Percentiles rank a stretch among this genome's conserved stretches.
Evolutionary conservation across 2,329 filamentous ascomycete species (phyloP).

Genomic region (Trichoderma hamatum): DNA sequence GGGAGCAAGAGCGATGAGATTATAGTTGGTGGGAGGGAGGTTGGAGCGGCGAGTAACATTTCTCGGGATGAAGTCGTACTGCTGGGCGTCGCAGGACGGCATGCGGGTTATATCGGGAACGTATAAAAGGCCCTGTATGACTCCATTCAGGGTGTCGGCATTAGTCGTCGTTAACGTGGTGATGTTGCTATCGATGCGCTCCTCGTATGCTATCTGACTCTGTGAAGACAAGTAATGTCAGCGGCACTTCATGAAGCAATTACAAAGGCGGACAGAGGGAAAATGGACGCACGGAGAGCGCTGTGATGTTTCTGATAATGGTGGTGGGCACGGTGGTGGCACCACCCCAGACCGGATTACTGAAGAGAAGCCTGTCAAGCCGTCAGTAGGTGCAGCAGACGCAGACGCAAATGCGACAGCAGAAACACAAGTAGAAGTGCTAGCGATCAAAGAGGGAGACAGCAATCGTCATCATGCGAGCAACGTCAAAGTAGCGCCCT

Average conservation of each 20-base stretch:
- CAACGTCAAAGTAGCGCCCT: neutral
- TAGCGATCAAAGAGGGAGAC: neutral
- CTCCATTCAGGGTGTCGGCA: conserved; percentile 59
- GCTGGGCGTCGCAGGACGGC: conserved; percentile 65
- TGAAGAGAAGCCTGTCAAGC: conserved; percentile 58
- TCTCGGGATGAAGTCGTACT: conserved; percentile 67
- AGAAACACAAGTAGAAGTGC: neutral
- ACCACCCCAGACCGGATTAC: conserved; percentile 59
- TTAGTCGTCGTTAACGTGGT: conserved; percentile 75
- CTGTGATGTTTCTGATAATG: conserved; percentile 60
- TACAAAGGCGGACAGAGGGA: neutral
- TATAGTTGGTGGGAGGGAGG: conserved; percentile 69
- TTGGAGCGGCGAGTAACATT: conserved; percentile 76
- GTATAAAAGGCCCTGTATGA: conserved; percentile 80
- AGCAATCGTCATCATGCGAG: neutral
- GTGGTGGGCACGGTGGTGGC: conserved; percentile 55
- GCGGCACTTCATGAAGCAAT: conserved; percentile 20
- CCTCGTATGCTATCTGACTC: conserved; percentile 56
- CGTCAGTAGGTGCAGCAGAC: conserved; percentile 22
- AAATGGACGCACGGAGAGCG: conserved; percentile 52
- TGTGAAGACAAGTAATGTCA: conserved; percentile 33
- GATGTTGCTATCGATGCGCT: conserved; percentile 60
- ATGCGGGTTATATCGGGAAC: conserved; percentile 68
- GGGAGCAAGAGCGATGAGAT: conserved; percentile 79
- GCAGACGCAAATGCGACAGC: conserved; percentile 8